A percentile compares a stretch with the other conserved stretches of the same genome.
Evolutionary conservation across 2,329 filamentous ascomycete genomes (phyloP).

Genomic region (Coniella lustricola): DNA sequence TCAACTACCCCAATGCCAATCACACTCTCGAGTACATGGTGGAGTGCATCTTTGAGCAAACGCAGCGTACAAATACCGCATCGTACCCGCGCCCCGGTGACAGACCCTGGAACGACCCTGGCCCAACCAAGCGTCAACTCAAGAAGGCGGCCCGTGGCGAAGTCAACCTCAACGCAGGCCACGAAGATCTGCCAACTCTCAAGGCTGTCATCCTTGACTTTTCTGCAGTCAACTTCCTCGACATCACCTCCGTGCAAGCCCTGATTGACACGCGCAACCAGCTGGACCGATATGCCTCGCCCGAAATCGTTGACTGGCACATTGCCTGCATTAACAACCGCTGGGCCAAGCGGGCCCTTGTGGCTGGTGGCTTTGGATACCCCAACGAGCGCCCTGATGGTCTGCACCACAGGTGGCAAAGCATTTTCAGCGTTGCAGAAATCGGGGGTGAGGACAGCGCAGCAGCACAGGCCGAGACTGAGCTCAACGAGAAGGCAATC

Average conservation of each 20-base stretch:
- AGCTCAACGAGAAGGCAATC: conserved; percentile 47
- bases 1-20: conserved; percentile 92
- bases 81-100: conserved; percentile 63
- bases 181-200: conserved; percentile 23
- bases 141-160: conserved; percentile 21
- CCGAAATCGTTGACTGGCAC: conserved; percentile 87
- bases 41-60: conserved; percentile 59
- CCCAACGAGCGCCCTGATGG: conserved; percentile 51
- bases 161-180: conserved; percentile 15
- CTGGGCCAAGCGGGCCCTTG: conserved; percentile 89
- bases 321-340: conserved; percentile 89
- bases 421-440: conserved; percentile 91
- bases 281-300: conserved; percentile 75
- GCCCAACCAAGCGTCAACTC: conserved; percentile 48
- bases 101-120: conserved; percentile 91
- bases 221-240: conserved; percentile 86
- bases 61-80: conserved; percentile 67
- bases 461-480: conserved; percentile 58
- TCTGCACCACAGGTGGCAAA: conserved; percentile 69
- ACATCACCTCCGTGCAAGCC: conserved; percentile 86
- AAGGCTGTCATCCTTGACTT: conserved; percentile 87
- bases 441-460: conserved; percentile 65
- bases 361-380: conserved; percentile 81
- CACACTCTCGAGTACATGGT: conserved; percentile 78
- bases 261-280: conserved; percentile 93